These are phyloP conservation scores for Phytopythium cucurbitacearum DNA, from an alignment of 352 stramenopile species.

Conservation along the genomic window DNA sequence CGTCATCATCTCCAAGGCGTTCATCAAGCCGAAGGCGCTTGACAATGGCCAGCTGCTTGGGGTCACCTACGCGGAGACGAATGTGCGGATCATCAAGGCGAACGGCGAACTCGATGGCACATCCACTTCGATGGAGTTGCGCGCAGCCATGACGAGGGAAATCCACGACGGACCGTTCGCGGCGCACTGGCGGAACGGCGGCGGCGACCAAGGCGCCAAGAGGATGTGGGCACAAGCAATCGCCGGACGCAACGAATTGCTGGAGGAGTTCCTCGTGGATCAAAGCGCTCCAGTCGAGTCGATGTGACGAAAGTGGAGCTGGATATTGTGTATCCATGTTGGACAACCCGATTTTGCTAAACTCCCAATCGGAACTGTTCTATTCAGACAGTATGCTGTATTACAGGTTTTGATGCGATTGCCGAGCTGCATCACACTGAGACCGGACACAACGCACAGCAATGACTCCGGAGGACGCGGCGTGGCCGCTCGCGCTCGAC, in stretches of 20 bases:
- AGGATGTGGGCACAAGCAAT: not conserved
- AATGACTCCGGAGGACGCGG: not conserved
- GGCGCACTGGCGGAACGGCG: not conserved
- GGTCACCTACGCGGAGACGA: slow-evolving; percentile 2
- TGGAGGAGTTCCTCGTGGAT: slow-evolving; percentile 1
- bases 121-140: slow-evolving; percentile 1
- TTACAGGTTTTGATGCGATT: too few relatives aligned
- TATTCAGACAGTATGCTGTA: too few relatives aligned
- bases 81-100: not conserved
- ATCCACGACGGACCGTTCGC: not conserved
- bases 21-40: slow-evolving; percentile 1
- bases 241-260: not conserved
- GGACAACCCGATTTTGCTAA: not conserved
- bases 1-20: slow-evolving; percentile 3
- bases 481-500: not conserved
- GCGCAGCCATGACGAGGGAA: not conserved
- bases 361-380: too few relatives aligned
- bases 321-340: not conserved
- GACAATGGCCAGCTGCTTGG: not conserved
- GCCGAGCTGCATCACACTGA: not conserved
- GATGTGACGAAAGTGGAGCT: too few relatives aligned
- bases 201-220: not conserved
- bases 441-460: not conserved
- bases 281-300: not conserved
- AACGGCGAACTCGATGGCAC: not conserved